Percentiles rank a stretch among this genome's conserved stretches.
Conservation (phyloP, 345 rosid genomes). For the Orychophragmus violaceus region DNA sequence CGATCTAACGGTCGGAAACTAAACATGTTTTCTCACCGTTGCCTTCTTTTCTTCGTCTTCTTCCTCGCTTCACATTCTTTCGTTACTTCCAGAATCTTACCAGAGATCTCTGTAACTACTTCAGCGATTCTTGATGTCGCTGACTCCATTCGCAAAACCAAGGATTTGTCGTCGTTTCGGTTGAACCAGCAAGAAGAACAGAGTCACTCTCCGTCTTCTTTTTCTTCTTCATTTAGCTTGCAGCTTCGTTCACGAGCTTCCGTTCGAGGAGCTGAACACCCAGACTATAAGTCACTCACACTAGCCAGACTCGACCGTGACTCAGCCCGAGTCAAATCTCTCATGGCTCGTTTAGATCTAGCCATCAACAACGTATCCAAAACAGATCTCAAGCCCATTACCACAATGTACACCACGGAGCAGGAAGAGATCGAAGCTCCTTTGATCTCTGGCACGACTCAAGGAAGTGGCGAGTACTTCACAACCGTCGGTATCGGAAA, state of each 20-base stretch:
- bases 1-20: constrained; percentile 22
- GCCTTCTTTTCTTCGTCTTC: constrained; percentile 18
- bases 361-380: no score
- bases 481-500: constrained; percentile 70
- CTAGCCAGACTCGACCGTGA: constrained; percentile 62
- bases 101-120: constrained; percentile 13
- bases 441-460: constrained; percentile 64
- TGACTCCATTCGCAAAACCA: constrained; percentile 36
- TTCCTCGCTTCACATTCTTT: constrained; percentile 13
- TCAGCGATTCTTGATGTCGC: constrained; percentile 38
- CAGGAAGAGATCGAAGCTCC: constrained; percentile 40
- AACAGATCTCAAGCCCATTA: constrained; percentile 45
- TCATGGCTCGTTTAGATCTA: constrained; percentile 48
- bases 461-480: constrained; percentile 95
- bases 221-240: constrained; percentile 29
- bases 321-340: constrained; percentile 57
- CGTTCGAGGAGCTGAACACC: constrained; percentile 28
- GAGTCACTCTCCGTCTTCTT: neutral
- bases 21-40: constrained; percentile 2
- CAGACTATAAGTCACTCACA: constrained; percentile 57
- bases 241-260: constrained; percentile 49
- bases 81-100: constrained; percentile 26
- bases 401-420: constrained; percentile 2
- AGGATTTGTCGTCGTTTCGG: constrained; percentile 17
- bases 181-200: constrained; percentile 25